These are phyloP conservation scores for Clonostachys byssicola DNA, from an alignment of 2,329 filamentous ascomycete species.

Conservation along the genomic window DNA sequence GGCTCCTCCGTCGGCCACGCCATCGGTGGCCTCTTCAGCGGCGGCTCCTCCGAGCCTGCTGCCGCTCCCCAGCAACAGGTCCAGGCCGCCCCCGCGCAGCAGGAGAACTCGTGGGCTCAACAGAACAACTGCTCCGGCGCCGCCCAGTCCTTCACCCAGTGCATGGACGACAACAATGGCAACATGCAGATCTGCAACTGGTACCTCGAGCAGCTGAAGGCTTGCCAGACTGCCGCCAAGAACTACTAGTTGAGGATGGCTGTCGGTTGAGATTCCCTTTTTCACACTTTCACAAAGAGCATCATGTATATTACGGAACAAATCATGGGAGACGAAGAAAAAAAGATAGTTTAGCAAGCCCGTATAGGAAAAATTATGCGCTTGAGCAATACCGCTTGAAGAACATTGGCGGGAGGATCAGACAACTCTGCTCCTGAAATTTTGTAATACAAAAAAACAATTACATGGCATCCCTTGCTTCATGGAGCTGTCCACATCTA, in stretches of 20 bases:
- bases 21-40: constrained; percentile 82
- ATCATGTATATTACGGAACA: constrained; percentile 1
- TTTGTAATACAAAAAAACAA: neutral
- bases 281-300: too few species aligned
- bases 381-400: too few species aligned
- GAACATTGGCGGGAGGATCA: too few species aligned
- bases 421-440: neutral
- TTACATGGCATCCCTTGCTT: constrained; percentile 14
- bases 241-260: constrained; percentile 49
- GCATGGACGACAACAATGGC: constrained; percentile 92
- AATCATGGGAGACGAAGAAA: constrained; percentile 1
- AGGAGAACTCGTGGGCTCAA: constrained; percentile 47
- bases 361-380: too few species aligned
- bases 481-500: constrained; percentile 2
- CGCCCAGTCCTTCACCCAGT: constrained; percentile 83
- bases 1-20: constrained; percentile 95
- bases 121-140: constrained; percentile 71
- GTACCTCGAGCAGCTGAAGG: constrained; percentile 97
- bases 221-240: constrained; percentile 74
- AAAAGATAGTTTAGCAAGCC: neutral
- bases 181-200: constrained; percentile 95
- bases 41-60: constrained; percentile 55
- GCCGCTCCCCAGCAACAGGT: constrained; percentile 42
- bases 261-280: too few species aligned
- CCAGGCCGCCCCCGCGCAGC: constrained; percentile 18